Conservation (phyloP, 176 grass and related monocot genomes). For the Bolboschoenus planiculmis region DNA sequence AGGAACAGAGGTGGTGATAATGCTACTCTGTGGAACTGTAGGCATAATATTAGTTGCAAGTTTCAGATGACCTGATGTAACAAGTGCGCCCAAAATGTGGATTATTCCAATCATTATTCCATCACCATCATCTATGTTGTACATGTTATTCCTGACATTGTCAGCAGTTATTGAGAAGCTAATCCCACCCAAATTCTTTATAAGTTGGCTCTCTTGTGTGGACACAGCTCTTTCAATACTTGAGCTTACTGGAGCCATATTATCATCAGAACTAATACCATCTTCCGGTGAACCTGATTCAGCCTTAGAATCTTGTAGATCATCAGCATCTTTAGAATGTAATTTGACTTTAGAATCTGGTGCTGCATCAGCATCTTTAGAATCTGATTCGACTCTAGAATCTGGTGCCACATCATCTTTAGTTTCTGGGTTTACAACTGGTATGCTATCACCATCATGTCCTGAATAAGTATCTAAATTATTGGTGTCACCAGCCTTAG, state of each 20-base stretch:
- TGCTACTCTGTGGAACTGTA: conserved; percentile 35
- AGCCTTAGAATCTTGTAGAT: conserved; percentile 28
- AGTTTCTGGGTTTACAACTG: conserved; percentile 16
- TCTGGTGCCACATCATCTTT: conserved; percentile 2
- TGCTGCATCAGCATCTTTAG: conserved; percentile 24
- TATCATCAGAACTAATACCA: background rate
- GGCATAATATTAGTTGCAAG: conserved; percentile 39
- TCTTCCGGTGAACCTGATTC: conserved; percentile 30
- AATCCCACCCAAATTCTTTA: conserved; percentile 79
- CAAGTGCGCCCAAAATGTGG: conserved; percentile 78
- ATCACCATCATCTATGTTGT: conserved; percentile 92
- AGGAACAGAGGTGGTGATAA: conserved; percentile 34
- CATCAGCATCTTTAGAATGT: conserved; percentile 27
- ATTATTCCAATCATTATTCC: conserved; percentile 90
- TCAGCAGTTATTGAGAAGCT: conserved; percentile 82
- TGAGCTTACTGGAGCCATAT: conserved; percentile 1
- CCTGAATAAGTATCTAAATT: conserved; percentile 42
- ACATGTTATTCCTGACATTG: conserved; percentile 80
- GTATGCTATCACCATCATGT: background rate
- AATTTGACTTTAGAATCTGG: conserved; percentile 35
- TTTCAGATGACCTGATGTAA: conserved; percentile 77
- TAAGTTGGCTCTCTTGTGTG: conserved; percentile 45
- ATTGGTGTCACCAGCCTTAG: conserved; percentile 65
- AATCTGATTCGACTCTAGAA: conserved; percentile 28
- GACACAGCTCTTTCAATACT: conserved; percentile 45